Conservation (phyloP, 805 yeast genomes). For the Metschnikowia noctiluminum region DNA sequence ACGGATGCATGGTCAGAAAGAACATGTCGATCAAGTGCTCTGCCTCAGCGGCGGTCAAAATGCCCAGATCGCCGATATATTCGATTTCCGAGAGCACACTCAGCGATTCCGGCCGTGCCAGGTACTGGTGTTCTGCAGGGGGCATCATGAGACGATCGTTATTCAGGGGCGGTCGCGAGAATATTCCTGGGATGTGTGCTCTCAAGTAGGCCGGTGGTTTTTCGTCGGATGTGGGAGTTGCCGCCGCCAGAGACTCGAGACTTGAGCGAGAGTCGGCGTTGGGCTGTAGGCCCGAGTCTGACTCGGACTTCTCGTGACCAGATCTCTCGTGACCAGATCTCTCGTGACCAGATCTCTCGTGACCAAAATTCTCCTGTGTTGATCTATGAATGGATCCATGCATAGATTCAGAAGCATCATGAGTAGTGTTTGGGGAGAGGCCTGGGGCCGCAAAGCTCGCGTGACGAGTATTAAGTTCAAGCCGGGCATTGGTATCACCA, state of each 20-base stretch:
- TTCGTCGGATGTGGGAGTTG: background rate
- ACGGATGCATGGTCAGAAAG: constrained; percentile 81
- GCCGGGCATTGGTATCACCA: too few species aligned
- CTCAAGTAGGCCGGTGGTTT: constrained; percentile 3
- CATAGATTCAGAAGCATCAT: too few species aligned
- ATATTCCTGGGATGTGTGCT: constrained; percentile 22
- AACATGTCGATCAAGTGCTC: constrained; percentile 54
- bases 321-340: too few species aligned
- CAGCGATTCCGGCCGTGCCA: constrained; percentile 47
- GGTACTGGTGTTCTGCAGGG: constrained; percentile 37
- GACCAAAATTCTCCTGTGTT: too few species aligned
- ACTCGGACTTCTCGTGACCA: too few species aligned
- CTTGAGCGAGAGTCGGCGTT: background rate
- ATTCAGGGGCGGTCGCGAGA: constrained; percentile 11
- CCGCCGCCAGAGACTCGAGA: background rate
- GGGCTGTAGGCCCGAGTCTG: too few species aligned
- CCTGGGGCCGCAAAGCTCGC: too few species aligned
- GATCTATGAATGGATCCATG: too few species aligned
- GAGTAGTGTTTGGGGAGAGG: too few species aligned
- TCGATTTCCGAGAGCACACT: constrained; percentile 55
- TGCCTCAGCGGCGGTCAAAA: constrained; percentile 64
- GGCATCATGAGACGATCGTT: constrained; percentile 38
- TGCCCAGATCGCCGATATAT: constrained; percentile 55
- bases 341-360: too few species aligned
- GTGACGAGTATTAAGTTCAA: too few species aligned